Conservation (phyloP, 208 protist species). For the Trypanosoma mega region DNA sequence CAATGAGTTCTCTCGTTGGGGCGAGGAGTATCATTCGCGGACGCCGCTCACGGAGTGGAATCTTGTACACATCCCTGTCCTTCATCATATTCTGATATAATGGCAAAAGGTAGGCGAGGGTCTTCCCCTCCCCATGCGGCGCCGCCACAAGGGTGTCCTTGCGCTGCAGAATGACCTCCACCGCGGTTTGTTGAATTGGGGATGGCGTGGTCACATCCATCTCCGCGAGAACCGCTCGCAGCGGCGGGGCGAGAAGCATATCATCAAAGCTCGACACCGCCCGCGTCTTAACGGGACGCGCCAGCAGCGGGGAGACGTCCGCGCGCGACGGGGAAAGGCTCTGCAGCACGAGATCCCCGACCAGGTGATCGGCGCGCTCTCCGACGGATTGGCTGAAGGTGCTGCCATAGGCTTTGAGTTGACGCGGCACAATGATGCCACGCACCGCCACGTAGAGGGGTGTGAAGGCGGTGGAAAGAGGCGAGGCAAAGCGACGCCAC, state of each 20-base stretch:
- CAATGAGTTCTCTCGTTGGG: constrained; percentile 66
- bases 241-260: constrained; percentile 48
- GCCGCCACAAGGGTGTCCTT: constrained; percentile 76
- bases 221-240: constrained; percentile 37
- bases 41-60: constrained; percentile 79
- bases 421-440: constrained; percentile 62
- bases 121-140: constrained; percentile 87
- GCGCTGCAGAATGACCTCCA: constrained; percentile 67
- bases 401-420: constrained; percentile 80
- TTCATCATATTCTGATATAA: constrained; percentile 88
- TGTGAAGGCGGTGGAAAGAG: too few relatives aligned
- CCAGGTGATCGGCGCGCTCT: constrained; percentile 59
- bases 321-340: constrained; percentile 59
- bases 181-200: constrained; percentile 80
- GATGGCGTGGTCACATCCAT: constrained; percentile 61
- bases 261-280: constrained; percentile 62
- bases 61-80: constrained; percentile 84
- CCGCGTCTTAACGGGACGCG: constrained; percentile 63
- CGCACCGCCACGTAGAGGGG: constrained; percentile 30
- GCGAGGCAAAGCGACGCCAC: background rate
- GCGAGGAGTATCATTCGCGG: constrained; percentile 82
- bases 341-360: constrained; percentile 59
- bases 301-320: constrained; percentile 43
- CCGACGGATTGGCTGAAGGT: constrained; percentile 71
- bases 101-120: constrained; percentile 76